phyloP scores from a whole-genome alignment of 768 basidiomycete genomes.

The Podaxis sp. region DNA sequence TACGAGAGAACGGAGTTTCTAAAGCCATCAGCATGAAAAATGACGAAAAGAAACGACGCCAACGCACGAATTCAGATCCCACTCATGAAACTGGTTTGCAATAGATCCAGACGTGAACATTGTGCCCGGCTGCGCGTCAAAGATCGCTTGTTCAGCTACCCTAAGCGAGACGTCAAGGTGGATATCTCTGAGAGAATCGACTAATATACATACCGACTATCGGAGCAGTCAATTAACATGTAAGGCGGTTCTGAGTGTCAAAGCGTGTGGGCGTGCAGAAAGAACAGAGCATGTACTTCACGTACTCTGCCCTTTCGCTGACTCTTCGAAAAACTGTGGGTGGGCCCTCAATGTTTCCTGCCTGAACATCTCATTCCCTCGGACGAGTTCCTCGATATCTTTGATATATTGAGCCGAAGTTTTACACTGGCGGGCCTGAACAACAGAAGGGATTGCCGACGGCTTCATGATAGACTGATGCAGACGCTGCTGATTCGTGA shows the following conservation, averaged over 20 bases:
- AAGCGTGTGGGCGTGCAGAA: neutral
- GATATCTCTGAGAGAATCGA: neutral
- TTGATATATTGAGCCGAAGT: slow-evolving; percentile 16
- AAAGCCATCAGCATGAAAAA: neutral
- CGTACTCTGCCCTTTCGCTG: slow-evolving; percentile 19
- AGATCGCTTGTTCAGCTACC: slow-evolving; percentile 30
- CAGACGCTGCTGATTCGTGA: neutral
- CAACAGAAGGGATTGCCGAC: neutral
- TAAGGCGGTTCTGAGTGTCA: slow-evolving; percentile 26
- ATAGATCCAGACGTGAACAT: slow-evolving; percentile 33
- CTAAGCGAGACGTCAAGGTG: slow-evolving; percentile 10
- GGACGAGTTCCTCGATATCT: slow-evolving; percentile 17
- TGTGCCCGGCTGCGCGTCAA: slow-evolving; percentile 27
- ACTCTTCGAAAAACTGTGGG: slow-evolving; percentile 17
- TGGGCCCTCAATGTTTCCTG: slow-evolving; percentile 7
- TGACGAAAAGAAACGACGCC: neutral
- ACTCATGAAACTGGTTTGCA: slow-evolving; percentile 30
- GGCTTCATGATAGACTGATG: neutral
- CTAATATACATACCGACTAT: slow-evolving; percentile 21
- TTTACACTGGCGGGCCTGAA: slow-evolving; percentile 8
- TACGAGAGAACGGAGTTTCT: slow-evolving; percentile 29
- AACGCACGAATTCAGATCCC: slow-evolving; percentile 27
- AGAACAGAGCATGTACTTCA: neutral
- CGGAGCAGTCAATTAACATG: slow-evolving; percentile 32
- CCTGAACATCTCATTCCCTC: slow-evolving; percentile 12